phyloP scores from a whole-genome alignment of 345 rosid species.

The Odontarrhena argentea region DNA sequence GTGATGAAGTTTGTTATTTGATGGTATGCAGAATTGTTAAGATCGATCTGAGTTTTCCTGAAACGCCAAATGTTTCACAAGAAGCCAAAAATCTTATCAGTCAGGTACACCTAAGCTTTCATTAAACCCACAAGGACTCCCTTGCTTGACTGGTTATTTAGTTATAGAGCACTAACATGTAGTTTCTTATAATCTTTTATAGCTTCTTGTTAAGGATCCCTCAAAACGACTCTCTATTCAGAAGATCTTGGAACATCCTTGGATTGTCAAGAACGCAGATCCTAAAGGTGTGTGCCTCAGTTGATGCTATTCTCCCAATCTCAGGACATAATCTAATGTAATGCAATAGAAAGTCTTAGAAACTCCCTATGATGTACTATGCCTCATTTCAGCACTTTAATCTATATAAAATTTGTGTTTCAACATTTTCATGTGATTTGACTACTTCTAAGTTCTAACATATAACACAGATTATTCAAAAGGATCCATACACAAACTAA shows the following conservation, averaged over 20 bases:
- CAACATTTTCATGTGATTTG: constrained; percentile 4
- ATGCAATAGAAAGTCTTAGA: constrained; percentile 7
- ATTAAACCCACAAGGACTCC: constrained; percentile 13
- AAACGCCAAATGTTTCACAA: constrained; percentile 55
- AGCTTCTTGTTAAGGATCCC: constrained; percentile 91
- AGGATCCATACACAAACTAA: constrained; percentile 19
- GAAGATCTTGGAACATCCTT: constrained; percentile 86
- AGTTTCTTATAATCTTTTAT: constrained; percentile 37
- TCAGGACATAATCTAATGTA: constrained; percentile 18
- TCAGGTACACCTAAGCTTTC: constrained; percentile 44
- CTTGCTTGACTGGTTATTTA: constrained; percentile 21
- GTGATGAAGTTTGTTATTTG: background rate
- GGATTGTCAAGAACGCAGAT: constrained; percentile 83
- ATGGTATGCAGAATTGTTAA: constrained; percentile 65
- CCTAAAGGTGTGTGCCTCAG: constrained; percentile 55
- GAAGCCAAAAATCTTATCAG: constrained; percentile 77
- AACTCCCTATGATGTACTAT: background rate
- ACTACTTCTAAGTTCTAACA: constrained; percentile 17
- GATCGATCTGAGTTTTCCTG: constrained; percentile 81
- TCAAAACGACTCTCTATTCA: constrained; percentile 75
- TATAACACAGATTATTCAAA: constrained; percentile 23
- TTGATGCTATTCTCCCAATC: constrained; percentile 23
- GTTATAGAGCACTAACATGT: constrained; percentile 9
- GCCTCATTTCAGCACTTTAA: constrained; percentile 5
- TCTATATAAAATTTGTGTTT: constrained; percentile 11